These are phyloP conservation scores for Rhizoctonia solani DNA, from an alignment of 1,284 basidiomycete genomes.

Conservation along the genomic window DNA sequence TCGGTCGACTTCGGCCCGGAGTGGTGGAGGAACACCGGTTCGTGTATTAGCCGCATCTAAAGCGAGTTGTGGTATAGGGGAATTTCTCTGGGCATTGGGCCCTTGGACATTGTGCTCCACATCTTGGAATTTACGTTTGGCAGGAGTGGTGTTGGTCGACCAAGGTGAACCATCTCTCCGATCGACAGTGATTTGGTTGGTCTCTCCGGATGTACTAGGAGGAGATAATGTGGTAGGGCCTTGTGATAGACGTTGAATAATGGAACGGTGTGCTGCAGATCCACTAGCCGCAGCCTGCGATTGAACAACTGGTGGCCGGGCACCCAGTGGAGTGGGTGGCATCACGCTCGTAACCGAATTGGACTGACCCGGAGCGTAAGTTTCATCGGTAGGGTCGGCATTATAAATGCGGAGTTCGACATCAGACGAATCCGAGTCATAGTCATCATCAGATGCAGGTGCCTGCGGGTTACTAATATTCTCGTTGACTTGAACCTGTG, in stretches of 20 bases:
- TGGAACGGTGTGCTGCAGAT: too few relatives aligned
- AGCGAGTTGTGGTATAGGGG: background rate
- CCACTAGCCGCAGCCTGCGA: background rate
- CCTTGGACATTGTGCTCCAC: background rate
- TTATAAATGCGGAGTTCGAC: slow-evolving; percentile 11
- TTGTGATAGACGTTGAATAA: too few relatives aligned
- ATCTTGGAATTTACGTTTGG: slow-evolving; percentile 9
- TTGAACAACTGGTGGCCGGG: background rate
- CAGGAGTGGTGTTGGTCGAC: background rate
- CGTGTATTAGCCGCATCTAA: background rate
- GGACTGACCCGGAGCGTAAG: background rate
- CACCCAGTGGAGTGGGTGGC: background rate
- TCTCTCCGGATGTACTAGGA: too few relatives aligned
- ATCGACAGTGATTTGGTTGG: background rate
- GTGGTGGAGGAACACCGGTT: slow-evolving; percentile 4
- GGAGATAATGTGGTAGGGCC: background rate
- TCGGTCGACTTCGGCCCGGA: background rate
- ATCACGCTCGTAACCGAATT: background rate
- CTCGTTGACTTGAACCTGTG: too few relatives aligned
- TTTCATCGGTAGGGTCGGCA: background rate
- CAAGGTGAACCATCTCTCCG: background rate
- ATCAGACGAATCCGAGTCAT: slow-evolving; percentile 7
- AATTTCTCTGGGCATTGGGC: background rate
- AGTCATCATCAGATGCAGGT: background rate
- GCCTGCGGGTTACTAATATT: too few relatives aligned